Evolutionary conservation across 1,139 yeast genomes (phyloP).

Genomic region (Blastobotrys persicus): DNA sequence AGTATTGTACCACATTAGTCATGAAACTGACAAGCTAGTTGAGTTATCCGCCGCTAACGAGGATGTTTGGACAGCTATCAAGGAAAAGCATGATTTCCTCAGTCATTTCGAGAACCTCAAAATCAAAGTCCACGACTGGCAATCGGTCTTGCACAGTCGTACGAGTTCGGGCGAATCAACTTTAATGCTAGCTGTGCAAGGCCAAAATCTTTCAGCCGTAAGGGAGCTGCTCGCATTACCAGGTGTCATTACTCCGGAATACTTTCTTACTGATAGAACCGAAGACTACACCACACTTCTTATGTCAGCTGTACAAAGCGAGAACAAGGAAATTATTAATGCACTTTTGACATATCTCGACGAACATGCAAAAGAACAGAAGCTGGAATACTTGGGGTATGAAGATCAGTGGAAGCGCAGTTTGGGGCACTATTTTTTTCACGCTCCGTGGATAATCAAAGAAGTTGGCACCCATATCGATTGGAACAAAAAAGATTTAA

Average conservation of each 20-base stretch:
- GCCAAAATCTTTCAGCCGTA: slow-evolving; percentile 39
- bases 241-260: slow-evolving; percentile 60
- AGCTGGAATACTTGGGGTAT: slow-evolving; percentile 47
- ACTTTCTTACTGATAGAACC: slow-evolving; percentile 61
- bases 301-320: slow-evolving; percentile 58
- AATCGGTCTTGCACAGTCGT: slow-evolving; percentile 51
- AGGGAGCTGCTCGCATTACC: slow-evolving; percentile 47
- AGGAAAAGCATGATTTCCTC: slow-evolving; percentile 11
- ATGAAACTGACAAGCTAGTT: slow-evolving; percentile 45
- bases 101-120: slow-evolving; percentile 7
- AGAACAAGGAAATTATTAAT: slow-evolving; percentile 49
- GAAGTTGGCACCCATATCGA: slow-evolving; percentile 56
- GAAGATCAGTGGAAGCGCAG: slow-evolving; percentile 54
- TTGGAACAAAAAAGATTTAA: slow-evolving; percentile 69
- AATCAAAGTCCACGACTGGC: slow-evolving; percentile 34
- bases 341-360: slow-evolving; percentile 43
- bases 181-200: slow-evolving; percentile 33
- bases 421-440: slow-evolving; percentile 72
- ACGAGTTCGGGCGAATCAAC: slow-evolving; percentile 68
- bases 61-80: slow-evolving; percentile 53
- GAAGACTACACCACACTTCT: slow-evolving; percentile 55
- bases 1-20: slow-evolving; percentile 60
- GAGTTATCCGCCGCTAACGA: slow-evolving; percentile 49
- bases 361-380: slow-evolving; percentile 40
- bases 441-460: slow-evolving; percentile 52